phyloP scores from a whole-genome alignment of 805 yeast species.

The Ogataea nonfermentans region DNA sequence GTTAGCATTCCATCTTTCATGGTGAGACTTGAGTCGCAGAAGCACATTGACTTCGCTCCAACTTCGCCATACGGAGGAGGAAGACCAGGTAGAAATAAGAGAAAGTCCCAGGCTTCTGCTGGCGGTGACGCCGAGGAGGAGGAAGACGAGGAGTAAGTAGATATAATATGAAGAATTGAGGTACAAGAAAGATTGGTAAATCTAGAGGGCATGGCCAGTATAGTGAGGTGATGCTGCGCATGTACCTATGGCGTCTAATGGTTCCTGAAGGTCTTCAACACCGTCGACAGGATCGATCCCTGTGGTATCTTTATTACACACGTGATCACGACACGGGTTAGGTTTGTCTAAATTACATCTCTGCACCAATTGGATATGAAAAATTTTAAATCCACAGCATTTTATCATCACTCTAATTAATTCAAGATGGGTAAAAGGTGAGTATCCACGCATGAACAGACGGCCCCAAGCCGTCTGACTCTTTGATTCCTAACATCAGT shows the following conservation, averaged over 20 bases:
- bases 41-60: conserved; percentile 99
- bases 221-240: too few species aligned
- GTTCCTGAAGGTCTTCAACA: background rate
- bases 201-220: too few species aligned
- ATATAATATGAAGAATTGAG: conserved; percentile 7
- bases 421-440: conserved; percentile 52
- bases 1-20: conserved; percentile 99
- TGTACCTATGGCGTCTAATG: too few species aligned
- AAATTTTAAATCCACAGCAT: conserved; percentile 7
- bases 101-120: conserved; percentile 75
- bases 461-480: conserved; percentile 65
- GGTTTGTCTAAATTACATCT: background rate
- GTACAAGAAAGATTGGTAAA: too few species aligned
- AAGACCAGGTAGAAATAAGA: conserved; percentile 99
- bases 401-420: conserved; percentile 16
- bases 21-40: conserved; percentile 99
- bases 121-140: conserved; percentile 65
- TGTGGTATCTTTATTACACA: background rate
- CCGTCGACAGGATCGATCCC: too few species aligned
- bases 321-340: conserved; percentile 12
- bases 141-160: conserved; percentile 44
- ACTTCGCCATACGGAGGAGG: conserved; percentile 99
- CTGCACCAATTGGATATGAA: conserved; percentile 9
- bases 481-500: conserved; percentile 37
- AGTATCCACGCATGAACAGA: conserved; percentile 57